Evolutionary conservation across 805 yeast species (phyloP).

Genomic region (Ogataea ganodermae): DNA sequence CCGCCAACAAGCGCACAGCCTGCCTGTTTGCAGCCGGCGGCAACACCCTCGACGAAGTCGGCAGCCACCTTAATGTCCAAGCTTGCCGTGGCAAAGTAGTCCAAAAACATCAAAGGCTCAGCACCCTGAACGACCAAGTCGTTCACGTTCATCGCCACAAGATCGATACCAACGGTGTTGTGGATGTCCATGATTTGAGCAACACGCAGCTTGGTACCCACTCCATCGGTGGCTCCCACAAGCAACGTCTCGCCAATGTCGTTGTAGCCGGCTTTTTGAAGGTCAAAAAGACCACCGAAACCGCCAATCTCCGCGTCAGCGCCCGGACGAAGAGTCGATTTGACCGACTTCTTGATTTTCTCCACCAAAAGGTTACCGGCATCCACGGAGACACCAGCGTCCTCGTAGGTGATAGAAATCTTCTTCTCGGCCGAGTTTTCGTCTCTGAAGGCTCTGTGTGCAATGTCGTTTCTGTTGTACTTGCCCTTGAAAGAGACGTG

Average conservation of each 20-base stretch:
- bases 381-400: constrained; percentile 97
- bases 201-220: constrained; percentile 93
- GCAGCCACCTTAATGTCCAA: constrained; percentile 83
- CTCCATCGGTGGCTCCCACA: constrained; percentile 99
- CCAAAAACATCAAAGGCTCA: constrained; percentile 92
- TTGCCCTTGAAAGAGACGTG: constrained; percentile 70
- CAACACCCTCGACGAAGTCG: constrained; percentile 91
- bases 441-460: constrained; percentile 89
- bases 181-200: constrained; percentile 90
- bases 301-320: constrained; percentile 99
- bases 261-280: constrained; percentile 80
- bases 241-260: constrained; percentile 74
- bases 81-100: constrained; percentile 94
- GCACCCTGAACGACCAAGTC: constrained; percentile 99
- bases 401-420: constrained; percentile 77
- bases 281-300: constrained; percentile 95
- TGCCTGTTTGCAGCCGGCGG: constrained; percentile 90
- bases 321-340: constrained; percentile 91
- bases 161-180: constrained; percentile 97
- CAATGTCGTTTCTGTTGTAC: constrained; percentile 90
- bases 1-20: constrained; percentile 99
- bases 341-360: constrained; percentile 85
- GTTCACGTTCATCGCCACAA: constrained; percentile 98
- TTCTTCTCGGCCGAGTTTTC: constrained; percentile 23
- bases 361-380: constrained; percentile 90